Percentiles rank a stretch among this genome's conserved stretches.
Evolutionary conservation across 164 flowering plant species (phyloP).

Genomic region (Dillenia suffruticosa): DNA sequence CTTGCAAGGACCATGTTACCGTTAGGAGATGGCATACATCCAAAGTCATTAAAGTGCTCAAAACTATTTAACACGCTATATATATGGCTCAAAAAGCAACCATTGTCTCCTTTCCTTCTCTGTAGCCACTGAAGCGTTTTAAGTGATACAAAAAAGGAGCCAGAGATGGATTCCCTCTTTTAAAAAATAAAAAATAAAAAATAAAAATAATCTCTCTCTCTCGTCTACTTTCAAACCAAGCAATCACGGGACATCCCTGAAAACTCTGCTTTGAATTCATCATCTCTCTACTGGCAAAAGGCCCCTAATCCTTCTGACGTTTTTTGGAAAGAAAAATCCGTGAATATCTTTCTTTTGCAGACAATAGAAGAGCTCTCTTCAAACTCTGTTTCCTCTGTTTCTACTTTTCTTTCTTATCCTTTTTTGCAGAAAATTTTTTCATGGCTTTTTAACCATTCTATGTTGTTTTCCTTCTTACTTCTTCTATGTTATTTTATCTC

Average conservation of each 20-base stretch:
- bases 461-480: slow-evolving; percentile 3
- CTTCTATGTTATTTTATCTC: background rate
- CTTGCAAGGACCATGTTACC: too few relatives aligned
- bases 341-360: slow-evolving; percentile 10
- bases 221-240: slow-evolving; percentile 34
- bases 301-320: slow-evolving; percentile 13
- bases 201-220: slow-evolving; percentile 8
- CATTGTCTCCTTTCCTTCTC: too few relatives aligned
- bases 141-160: too few relatives aligned
- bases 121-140: too few relatives aligned
- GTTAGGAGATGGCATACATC: too few relatives aligned
- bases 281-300: slow-evolving; percentile 16
- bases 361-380: slow-evolving; percentile 3
- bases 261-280: slow-evolving; percentile 36
- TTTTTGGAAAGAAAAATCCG: slow-evolving; percentile 6
- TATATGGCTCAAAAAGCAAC: too few relatives aligned
- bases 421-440: background rate
- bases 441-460: slow-evolving; percentile 1
- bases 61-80: too few relatives aligned
- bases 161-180: background rate
- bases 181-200: background rate
- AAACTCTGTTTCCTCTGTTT: slow-evolving; percentile 2
- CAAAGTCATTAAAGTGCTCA: too few relatives aligned
- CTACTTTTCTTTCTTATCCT: background rate
- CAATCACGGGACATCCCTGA: slow-evolving; percentile 73